Evolutionary conservation across 1,284 basidiomycete genomes (phyloP), one percentile per base, ranked within the genome.

Genomic region (Mycosarcoma mackinlayi): DNA sequence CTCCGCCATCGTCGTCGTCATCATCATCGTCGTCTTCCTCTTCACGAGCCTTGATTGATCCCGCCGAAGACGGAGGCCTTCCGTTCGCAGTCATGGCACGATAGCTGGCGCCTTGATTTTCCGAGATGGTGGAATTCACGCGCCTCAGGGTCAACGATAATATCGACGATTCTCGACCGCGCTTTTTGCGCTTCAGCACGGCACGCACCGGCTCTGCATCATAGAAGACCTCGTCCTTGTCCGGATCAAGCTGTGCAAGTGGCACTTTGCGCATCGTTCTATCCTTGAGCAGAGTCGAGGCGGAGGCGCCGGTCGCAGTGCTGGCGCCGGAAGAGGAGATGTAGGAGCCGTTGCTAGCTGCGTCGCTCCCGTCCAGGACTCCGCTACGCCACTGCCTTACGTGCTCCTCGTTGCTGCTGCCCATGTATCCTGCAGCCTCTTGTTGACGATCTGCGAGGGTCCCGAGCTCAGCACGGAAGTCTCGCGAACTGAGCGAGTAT

Each of bases 401-500:
- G 27, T 74, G 53, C 31, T 56, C 47, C 10, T 66, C 55, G n/a
- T 67, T 65, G 46, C 50, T 57, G 46, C 56, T 63, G 37, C 63
- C 63, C 54, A 72, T 52, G 47, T 71, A 71, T 6, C 62, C 68
- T 3, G 24, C 48, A 16, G 53, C 48, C 9, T 60, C 58, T 13
- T 68, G 56, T 11, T 44, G 61, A 23, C 59, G 49, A 39, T 54
- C 57, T 21, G 35, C 34, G 1, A 60, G 53, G 13, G 52, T 55
- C 11, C 62, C 60, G 38, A 78, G 49, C 46, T 77, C 76, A 24
- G 54, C 31, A 19, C 68, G 49, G 34, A 76, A 77, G 51, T 77
- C 75, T 21, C 64, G 61, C n/a, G 69, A 78, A 46, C 71, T 76
- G 40, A 79, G 68, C 11, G 76, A 76, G 33, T 70, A 79, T 1